Percentiles rank a stretch among this genome's conserved stretches.
These are phyloP conservation scores for Fusarium secorum DNA, from an alignment of 2,329 filamentous ascomycete genomes.

Conservation along the genomic window DNA sequence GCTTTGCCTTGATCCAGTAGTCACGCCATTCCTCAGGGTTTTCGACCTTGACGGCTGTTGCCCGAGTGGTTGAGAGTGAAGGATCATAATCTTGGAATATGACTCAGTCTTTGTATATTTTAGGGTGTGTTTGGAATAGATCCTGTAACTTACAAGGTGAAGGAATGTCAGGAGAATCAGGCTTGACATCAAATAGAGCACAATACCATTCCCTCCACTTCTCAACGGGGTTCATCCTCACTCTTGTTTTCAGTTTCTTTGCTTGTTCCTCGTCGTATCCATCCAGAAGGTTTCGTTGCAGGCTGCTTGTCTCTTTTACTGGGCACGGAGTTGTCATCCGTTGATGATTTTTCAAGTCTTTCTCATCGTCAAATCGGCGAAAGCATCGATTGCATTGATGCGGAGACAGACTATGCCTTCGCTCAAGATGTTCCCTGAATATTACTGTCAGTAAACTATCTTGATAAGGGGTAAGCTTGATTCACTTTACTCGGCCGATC, in stretches of 20 bases:
- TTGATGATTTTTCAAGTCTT: slow-evolving; percentile 34
- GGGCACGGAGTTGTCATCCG: slow-evolving; percentile 25
- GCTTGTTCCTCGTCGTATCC: slow-evolving; percentile 39
- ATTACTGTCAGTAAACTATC: not conserved
- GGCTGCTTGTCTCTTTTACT: slow-evolving; percentile 23
- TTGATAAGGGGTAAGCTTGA: not conserved
- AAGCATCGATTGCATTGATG: slow-evolving; percentile 36
- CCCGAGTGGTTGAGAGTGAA: not conserved
- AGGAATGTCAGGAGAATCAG: slow-evolving; percentile 29
- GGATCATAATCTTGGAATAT: slow-evolving; percentile 11
- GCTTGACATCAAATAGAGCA: slow-evolving; percentile 25
- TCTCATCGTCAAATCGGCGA: slow-evolving; percentile 24
- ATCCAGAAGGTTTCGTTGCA: slow-evolving; percentile 23
- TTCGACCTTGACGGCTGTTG: not conserved
- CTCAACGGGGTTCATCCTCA: not conserved
- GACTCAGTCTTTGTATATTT: not conserved
- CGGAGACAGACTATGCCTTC: slow-evolving; percentile 29
- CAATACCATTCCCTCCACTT: slow-evolving; percentile 37
- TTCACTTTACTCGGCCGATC: slow-evolving; percentile 39
- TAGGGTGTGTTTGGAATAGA: not conserved
- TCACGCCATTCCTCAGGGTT: slow-evolving; percentile 6
- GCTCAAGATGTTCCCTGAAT: slow-evolving; percentile 38
- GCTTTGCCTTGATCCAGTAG: slow-evolving; percentile 14
- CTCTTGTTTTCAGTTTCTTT: slow-evolving; percentile 26
- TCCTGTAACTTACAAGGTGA: slow-evolving; percentile 37